Base-by-base conservation (phyloP, 2,329 filamentous ascomycete genomes). In the Clonostachys rhizophaga region DNA sequence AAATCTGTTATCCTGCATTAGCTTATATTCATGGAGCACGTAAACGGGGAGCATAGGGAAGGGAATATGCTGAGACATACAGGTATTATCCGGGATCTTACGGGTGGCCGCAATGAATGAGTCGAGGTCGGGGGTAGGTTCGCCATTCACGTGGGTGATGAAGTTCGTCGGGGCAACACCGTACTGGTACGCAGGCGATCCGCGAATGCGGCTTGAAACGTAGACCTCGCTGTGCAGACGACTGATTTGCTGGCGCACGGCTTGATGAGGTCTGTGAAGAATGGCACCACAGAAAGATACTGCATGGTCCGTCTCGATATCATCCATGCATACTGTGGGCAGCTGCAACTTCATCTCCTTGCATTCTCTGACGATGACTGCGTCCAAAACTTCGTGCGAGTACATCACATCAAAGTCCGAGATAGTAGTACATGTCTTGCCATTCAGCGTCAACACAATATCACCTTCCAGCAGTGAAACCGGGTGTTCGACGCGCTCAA, bases 321-420 rank as follows among this genome's bases (percentile, higher is more conserved):
- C 89, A 57, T 91, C 84, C 1, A 91, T 95, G 0, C 89, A 81
- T 1, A 96, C 90, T 0, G 94, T 99, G 0, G 87, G 85, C 16
- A 97, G 80, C 58, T 84, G 79, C 51, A 97, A 75, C 12, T 72
- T 72, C 60, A 95, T 75, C 69, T 95, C 87, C 57, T 91, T 67
- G 54, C 90, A 89, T 61, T 92, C 86, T 42, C 94, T 86, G 20
- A 99, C 84, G 54, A 99, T 86, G 48, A 91, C 78, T 4, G 91
- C 91, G 55, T 95, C 87, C 2, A 99, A 79, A 34, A 80, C 66
- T 50, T 92, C 86, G 60, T 95, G 83, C 56, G 87, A 85, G 70
- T 99, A 99, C 94, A 97, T 97, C 55, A 96, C 78, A 63, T 99
- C 94, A 40, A 99, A 79, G 66, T 99, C 91, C 0, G 87, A 87